Base-by-base conservation (phyloP, 495 filamentous ascomycete species). In the Hypoxylon subgilvum region DNA sequence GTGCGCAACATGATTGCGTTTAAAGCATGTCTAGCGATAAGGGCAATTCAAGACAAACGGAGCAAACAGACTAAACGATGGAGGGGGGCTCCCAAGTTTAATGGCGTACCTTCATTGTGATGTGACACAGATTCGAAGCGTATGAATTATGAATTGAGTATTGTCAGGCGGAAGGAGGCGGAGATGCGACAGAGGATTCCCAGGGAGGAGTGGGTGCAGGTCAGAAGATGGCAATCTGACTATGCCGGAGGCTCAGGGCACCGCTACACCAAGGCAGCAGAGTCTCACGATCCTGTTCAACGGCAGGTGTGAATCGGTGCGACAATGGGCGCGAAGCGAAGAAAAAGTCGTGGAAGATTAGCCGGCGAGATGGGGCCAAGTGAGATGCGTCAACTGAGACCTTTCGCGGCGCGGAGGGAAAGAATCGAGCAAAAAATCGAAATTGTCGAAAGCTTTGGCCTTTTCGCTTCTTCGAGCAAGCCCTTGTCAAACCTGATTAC, bases 101-200 rank as follows among this genome's bases (percentile, higher is more conserved):
- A 75, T 76, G 71, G 72, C 76, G 72, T 72, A 79, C 75, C 76
- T 78, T 79, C 76, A 79, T 79, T 40, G 70, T 79, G 47, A 56
- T 60, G 70, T 79, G 47, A 56, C 57, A 69, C 69, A 66, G 43
- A 54, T 35, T 60, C 57, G 57, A 43, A 52, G 34, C 42, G 52
- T n/a, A n/a, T n/a, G n/a, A n/a, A n/a, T 64, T 64, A 54, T 46
- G 38, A 43, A 63, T 41, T 57, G 46, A 21, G 47, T 49, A 38
- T 31, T 31, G 50, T 57, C 47, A 57, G 36, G 50, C 40, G 31
- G 51, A 55, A 60, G 31, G 54, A 59, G 49, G 43, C 49, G 49
- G 38, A 46, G 38, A 51, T 45, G 58, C 41, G 28, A 31, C 47
- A 44, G 51, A 25, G 51, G 35, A 44, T 49, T 50, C 18, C 34